Evolutionary conservation across 306 rosid genomes (phyloP), one percentile per base, ranked within the genome.

Genomic region (Rosa chinensis): DNA sequence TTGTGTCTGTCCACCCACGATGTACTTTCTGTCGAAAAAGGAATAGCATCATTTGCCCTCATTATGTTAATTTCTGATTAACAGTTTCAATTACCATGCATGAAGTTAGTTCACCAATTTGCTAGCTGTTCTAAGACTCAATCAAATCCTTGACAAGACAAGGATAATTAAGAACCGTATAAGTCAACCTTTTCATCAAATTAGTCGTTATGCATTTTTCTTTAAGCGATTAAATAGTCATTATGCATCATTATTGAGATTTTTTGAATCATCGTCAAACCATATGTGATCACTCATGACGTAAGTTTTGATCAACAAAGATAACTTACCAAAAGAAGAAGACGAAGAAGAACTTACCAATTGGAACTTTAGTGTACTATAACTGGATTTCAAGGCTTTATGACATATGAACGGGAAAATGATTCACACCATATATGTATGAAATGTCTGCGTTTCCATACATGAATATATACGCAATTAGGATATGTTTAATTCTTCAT

Each of bases 11-110:
- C 68, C 42, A 73, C 72, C 63, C 45, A 43, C 45, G 10, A 52
- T 40, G 35, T 35, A 67, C 72, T 47, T 82, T 32, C 3, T 73
- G 21, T 78, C 68, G 79, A 67, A 66, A 77, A 64, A 66, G 49
- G 40, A 35, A 25, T 13, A 49, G 45, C 32, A 66, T 32, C 39
- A 45, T 82, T 55, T n/a, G 23, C 73, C 52, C 59, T 2, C 77
- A 67, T 74, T 72, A 35, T 35, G 71, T 69, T 53, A 50, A 6
- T 8, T 70, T 79, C 7, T 49, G 48, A 52, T 72, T 63, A 45
- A 56, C 64, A 37, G 2, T 73, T n/a, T 40, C 59, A 64, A 40
- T 16, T 50, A 49, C 76, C 55, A 32, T 10, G 76, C 28, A 25
- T 25, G 47, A 28, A 72, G 9, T 50, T 4, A 3, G 7, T 25